phyloP scores from a whole-genome alignment of 2,329 filamentous ascomycete genomes.

The Aspergillus phoenicis region DNA sequence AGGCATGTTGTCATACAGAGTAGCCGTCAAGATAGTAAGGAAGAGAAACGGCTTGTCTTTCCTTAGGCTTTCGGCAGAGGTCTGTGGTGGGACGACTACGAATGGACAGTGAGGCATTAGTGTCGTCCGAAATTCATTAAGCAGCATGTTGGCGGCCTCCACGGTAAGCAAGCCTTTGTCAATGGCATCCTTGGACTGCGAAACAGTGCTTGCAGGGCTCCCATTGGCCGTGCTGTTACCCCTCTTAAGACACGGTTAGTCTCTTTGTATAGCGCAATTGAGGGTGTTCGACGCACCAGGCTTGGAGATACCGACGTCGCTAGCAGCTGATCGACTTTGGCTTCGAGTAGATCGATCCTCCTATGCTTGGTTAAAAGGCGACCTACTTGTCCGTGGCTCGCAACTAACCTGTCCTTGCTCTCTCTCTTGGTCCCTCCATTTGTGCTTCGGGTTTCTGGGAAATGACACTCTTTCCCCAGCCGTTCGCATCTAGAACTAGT shows the following conservation, averaged over 20 bases:
- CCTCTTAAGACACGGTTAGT: background rate
- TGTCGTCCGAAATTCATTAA: conserved; percentile 36
- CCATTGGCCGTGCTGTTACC: background rate
- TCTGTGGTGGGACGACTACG: conserved; percentile 32
- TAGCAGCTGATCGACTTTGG: background rate
- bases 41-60: conserved; percentile 39
- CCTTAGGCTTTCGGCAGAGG: conserved; percentile 31
- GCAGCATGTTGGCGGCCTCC: conserved; percentile 24
- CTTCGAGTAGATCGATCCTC: background rate
- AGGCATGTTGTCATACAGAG: conserved; percentile 36
- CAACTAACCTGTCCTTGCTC: background rate
- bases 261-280: background rate
- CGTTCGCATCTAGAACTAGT: background rate
- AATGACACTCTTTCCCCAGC: background rate
- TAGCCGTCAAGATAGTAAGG: conserved; percentile 35
- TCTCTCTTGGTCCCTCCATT: background rate
- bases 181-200: conserved; percentile 21
- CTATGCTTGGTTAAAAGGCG: background rate
- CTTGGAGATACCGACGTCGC: background rate
- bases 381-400: background rate
- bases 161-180: conserved; percentile 19
- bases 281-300: background rate
- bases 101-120: conserved; percentile 45
- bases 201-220: background rate
- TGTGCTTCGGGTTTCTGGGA: background rate